Percentiles rank a stretch among this genome's conserved stretches.
Conservation (phyloP, 1,284 basidiomycete species). For the Fomitopsis betulina region DNA sequence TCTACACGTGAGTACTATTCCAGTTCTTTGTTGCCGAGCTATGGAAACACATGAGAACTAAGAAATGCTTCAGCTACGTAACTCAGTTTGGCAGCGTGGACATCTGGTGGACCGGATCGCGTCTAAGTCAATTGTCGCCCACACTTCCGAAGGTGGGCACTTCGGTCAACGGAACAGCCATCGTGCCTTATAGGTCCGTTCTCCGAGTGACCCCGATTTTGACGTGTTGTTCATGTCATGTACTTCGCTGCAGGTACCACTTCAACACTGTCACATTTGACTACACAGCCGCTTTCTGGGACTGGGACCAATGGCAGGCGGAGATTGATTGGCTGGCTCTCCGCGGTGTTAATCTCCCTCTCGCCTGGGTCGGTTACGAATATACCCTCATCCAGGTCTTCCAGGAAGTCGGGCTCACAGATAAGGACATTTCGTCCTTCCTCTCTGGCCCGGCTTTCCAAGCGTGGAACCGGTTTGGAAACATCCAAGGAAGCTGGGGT, state of each 20-base stretch:
- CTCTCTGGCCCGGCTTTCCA: conserved; percentile 40
- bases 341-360: conserved; percentile 39
- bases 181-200: conserved; percentile 34
- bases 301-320: conserved; percentile 37
- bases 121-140: conserved; percentile 28
- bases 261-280: conserved; percentile 43
- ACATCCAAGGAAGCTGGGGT: conserved; percentile 39
- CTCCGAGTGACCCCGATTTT: not conserved
- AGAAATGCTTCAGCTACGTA: conserved; percentile 27
- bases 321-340: conserved; percentile 42
- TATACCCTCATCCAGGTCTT: conserved; percentile 33
- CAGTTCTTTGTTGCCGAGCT: no score
- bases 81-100: conserved; percentile 34
- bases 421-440: conserved; percentile 32
- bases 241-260: conserved; percentile 27
- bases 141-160: conserved; percentile 28
- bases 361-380: conserved; percentile 41
- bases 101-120: conserved; percentile 41
- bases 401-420: conserved; percentile 33
- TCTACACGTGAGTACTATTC: conserved; percentile 22
- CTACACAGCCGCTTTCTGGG: conserved; percentile 39
- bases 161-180: conserved; percentile 27
- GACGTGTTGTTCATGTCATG: not conserved
- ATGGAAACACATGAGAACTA: no score
- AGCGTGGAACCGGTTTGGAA: conserved; percentile 40